Base-by-base conservation (phyloP, 2,329 filamentous ascomycete genomes). In the Ophiocordyceps robertsii region DNA sequence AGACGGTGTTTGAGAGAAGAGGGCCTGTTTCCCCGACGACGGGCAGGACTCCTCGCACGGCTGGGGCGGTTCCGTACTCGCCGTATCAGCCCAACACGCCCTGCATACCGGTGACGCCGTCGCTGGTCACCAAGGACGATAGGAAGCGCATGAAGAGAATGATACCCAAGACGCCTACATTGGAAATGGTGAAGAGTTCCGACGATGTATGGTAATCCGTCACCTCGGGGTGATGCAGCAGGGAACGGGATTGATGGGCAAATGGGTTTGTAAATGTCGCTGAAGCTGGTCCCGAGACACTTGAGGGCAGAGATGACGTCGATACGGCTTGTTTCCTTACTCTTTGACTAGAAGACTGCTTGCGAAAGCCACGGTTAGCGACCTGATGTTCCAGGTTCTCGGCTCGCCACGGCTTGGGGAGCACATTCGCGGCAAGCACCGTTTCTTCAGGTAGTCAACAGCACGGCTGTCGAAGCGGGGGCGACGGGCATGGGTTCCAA, bases 61-160 rank as follows among this genome's bases (percentile, higher is more conserved):
- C 73, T 5, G 69, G 67, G 19, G 70, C 76, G 1, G 73, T 80
- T 19, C 84, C 84, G 2, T 89, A 89, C 59, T 78, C 75, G 43
- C 82, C 84, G 0, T 90, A 89, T 51, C 84, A 89, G 66, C 84
- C 84, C 1, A 84, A 80, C 56, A 83, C 80, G 7, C 82, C 84
- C 1, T 68, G 84, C 39, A 72, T 87, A 40, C 84, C 84, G 1
- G 75, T 89, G 39, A 88, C 84, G 29, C 83, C 84, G n/a, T 77
- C 75, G 17, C 63, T 90, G 38, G 77, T 85, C 14, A 85, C 78
- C 21, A 77, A 71, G 59, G 73, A 76, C 47, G 83, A 89, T 55
- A 65, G 82, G 27, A 86, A 81, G 70, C 68, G 73, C 56, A 79
- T 77, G 69, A 76, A 69, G 67, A 77, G 71, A 56, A 61, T 78